Conservation (phyloP, 306 rosid genomes). For the Lathyrus oleraceus region DNA sequence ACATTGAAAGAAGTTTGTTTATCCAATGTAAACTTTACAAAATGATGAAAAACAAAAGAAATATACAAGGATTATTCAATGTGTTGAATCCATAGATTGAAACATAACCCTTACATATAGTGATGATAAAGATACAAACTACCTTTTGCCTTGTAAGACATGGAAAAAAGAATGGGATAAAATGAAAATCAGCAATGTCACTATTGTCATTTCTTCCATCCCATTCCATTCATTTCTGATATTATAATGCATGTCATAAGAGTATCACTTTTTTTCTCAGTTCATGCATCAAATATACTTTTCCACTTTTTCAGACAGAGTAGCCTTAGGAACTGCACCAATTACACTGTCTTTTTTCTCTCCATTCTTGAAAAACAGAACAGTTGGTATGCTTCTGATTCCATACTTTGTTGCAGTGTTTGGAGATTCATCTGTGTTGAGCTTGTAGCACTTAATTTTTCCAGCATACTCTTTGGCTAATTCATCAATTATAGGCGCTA, state of each 20-base stretch:
- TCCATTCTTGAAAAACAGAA: conserved; percentile 85
- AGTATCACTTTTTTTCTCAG: not conserved
- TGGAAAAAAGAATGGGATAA: conserved; percentile 37
- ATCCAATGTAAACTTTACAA: conserved; percentile 34
- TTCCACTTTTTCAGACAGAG: conserved; percentile 70
- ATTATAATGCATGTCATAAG: conserved; percentile 3
- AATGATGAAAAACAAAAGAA: conserved; percentile 6
- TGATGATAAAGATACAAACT: conserved; percentile 24
- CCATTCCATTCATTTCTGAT: conserved; percentile 17
- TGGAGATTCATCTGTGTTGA: conserved; percentile 80
- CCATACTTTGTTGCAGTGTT: conserved; percentile 74
- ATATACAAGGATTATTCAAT: conserved; percentile 12
- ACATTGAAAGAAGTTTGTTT: conserved; percentile 33
- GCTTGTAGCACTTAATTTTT: conserved; percentile 67
- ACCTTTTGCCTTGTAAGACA: conserved; percentile 24
- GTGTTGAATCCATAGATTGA: conserved; percentile 29
- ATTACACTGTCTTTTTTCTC: conserved; percentile 82
- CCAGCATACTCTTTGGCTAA: conserved; percentile 79
- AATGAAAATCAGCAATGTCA: conserved; percentile 23
- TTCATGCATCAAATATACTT: conserved; percentile 55
- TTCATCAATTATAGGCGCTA: conserved; percentile 79
- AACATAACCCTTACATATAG: conserved; percentile 25
- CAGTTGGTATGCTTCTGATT: conserved; percentile 95
- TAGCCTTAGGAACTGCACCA: conserved; percentile 90
- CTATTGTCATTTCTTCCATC: conserved; percentile 22